Percentiles rank a stretch among this genome's conserved stretches.
Evolutionary conservation across 768 basidiomycete species (phyloP).

Genomic region (Mycena crocata): DNA sequence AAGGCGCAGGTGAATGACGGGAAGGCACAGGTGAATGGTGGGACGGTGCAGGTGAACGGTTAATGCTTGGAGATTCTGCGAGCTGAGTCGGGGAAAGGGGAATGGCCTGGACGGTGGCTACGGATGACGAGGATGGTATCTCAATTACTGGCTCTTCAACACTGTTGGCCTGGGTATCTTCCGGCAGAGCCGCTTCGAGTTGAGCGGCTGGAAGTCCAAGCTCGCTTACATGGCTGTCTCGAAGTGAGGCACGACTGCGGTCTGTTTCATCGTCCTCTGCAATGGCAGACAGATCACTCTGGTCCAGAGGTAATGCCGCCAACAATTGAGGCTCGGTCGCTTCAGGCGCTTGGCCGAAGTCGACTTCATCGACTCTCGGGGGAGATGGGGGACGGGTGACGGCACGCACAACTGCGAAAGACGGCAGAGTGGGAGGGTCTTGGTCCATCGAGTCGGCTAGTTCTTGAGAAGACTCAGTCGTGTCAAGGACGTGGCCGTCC

Average conservation of each 20-base stretch:
- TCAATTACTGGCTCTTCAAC: conserved; percentile 22
- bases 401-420: not conserved
- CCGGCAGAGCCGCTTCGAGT: conserved; percentile 3
- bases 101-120: conserved; percentile 52
- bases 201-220: not conserved
- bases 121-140: conserved; percentile 45
- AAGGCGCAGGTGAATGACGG: not conserved
- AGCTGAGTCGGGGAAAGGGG: conserved; percentile 50
- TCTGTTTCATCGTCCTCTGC: conserved; percentile 79
- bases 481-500: not conserved
- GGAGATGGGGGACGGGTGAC: conserved; percentile 12
- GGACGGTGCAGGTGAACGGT: conserved; percentile 8
- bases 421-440: not conserved
- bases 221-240: not conserved
- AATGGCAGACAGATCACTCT: conserved; percentile 73
- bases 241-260: conserved; percentile 44
- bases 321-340: conserved; percentile 1
- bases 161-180: conserved; percentile 16
- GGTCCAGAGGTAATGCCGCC: conserved; percentile 34
- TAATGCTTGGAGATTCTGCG: conserved; percentile 6
- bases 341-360: not conserved
- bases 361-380: not conserved
- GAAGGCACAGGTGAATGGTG: not conserved
- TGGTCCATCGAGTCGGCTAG: not conserved
- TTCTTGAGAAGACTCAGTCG: not conserved